phyloP scores from a whole-genome alignment of 2,329 filamentous ascomycete genomes.

The Calonectria crousiana region DNA sequence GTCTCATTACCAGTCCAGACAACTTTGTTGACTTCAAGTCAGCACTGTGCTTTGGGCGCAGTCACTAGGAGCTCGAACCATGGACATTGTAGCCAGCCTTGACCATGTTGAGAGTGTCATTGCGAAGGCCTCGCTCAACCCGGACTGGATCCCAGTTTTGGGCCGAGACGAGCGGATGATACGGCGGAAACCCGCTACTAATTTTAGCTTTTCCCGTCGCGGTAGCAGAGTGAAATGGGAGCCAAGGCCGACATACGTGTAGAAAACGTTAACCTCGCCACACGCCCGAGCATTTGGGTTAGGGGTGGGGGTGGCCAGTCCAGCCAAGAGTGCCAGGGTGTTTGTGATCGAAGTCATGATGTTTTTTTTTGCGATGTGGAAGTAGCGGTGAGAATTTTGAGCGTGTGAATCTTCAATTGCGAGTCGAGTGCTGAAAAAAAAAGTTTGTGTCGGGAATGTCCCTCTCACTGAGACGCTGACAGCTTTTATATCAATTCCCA shows the following conservation, averaged over 20 bases:
- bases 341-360: background rate
- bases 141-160: background rate
- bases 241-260: background rate
- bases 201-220: too few species aligned
- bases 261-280: background rate
- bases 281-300: background rate
- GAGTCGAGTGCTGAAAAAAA: background rate
- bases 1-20: background rate
- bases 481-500: background rate
- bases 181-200: background rate
- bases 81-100: constrained; percentile 5
- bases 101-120: background rate
- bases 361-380: background rate
- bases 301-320: background rate
- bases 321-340: background rate
- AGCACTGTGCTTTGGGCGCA: background rate
- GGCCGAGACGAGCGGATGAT: background rate
- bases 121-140: background rate
- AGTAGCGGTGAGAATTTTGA: background rate
- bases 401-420: background rate
- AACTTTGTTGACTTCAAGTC: background rate
- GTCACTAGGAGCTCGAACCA: background rate
- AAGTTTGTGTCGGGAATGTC: background rate
- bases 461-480: background rate
- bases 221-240: too few species aligned